These are phyloP conservation scores for Diaporthe sp. DNA, from an alignment of 2,329 filamentous ascomycete species.

Conservation along the genomic window DNA sequence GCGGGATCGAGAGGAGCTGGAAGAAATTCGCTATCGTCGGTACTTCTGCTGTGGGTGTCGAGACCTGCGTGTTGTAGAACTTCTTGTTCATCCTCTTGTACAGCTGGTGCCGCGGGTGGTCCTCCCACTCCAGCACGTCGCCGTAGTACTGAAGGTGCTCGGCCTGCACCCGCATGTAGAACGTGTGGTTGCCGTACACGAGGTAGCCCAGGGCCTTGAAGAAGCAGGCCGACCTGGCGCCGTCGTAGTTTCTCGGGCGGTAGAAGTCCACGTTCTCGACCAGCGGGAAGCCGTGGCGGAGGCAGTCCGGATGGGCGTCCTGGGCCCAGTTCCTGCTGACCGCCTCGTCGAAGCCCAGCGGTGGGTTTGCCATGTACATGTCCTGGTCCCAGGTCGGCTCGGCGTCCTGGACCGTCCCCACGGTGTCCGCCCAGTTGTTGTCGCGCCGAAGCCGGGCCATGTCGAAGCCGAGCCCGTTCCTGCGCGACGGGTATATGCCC, in stretches of 20 bases:
- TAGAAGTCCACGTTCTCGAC: conserved; percentile 46
- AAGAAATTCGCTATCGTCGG: conserved; percentile 41
- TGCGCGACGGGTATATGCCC: neutral
- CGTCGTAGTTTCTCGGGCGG: conserved; percentile 38
- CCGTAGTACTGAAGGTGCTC: conserved; percentile 45
- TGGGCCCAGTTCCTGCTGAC: conserved; percentile 22
- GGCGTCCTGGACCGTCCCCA: neutral
- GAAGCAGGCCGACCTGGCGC: conserved; percentile 44
- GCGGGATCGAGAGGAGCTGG: conserved; percentile 45
- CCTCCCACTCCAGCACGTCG: conserved; percentile 39
- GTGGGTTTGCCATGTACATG: neutral
- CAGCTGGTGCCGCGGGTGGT: conserved; percentile 42
- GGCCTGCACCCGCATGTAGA: conserved; percentile 46
- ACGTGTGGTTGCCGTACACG: conserved; percentile 41
- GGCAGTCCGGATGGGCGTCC: neutral
- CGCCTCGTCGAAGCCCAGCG: conserved; percentile 25
- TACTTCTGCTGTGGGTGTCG: neutral
- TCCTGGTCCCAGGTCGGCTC: neutral
- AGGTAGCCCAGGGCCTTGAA: conserved; percentile 44
- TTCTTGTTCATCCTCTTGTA: conserved; percentile 41
- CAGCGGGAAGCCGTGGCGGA: conserved; percentile 45
- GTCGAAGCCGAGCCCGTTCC: conserved; percentile 34
- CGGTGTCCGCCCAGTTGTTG: neutral
- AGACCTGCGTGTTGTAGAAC: conserved; percentile 36
- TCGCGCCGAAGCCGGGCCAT: conserved; percentile 29